These are phyloP conservation scores for Phycomyces blakesleeanus DNA, from an alignment of 192 early-diverging fungal genomes.

Conservation along the genomic window DNA sequence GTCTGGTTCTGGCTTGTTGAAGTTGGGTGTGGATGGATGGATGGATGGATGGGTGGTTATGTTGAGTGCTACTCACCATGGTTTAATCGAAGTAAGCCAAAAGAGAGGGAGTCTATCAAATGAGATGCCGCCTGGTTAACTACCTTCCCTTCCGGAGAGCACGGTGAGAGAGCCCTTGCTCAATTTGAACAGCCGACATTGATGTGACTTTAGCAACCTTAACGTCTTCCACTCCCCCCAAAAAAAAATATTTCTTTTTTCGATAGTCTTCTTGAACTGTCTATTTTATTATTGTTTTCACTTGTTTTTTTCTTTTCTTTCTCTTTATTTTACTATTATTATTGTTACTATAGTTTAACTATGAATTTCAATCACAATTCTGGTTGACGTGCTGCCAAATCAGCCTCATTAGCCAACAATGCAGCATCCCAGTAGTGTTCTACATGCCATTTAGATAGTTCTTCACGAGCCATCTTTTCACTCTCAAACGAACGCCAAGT, in stretches of 20 bases:
- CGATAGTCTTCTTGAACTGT: neutral
- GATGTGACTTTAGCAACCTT: neutral
- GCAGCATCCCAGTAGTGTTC: constrained; percentile 91
- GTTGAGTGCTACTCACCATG: constrained; percentile 13
- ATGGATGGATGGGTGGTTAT: constrained; percentile 4
- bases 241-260: neutral
- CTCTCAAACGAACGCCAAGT: constrained; percentile 64
- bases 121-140: constrained; percentile 1
- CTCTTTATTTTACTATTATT: neutral
- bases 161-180: too few relatives aligned
- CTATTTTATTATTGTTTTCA: neutral
- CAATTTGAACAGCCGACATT: neutral
- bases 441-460: constrained; percentile 63
- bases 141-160: neutral
- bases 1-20: neutral
- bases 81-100: constrained; percentile 4
- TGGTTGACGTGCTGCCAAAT: constrained; percentile 37
- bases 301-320: neutral
- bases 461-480: constrained; percentile 69
- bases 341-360: neutral
- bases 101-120: constrained; percentile 15
- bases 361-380: constrained; percentile 18
- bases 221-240: too few relatives aligned
- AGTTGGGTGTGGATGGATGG: neutral
- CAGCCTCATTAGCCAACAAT: constrained; percentile 42